Conservation (phyloP, 2,329 filamentous ascomycete genomes). For the Alternaria sp. region DNA sequence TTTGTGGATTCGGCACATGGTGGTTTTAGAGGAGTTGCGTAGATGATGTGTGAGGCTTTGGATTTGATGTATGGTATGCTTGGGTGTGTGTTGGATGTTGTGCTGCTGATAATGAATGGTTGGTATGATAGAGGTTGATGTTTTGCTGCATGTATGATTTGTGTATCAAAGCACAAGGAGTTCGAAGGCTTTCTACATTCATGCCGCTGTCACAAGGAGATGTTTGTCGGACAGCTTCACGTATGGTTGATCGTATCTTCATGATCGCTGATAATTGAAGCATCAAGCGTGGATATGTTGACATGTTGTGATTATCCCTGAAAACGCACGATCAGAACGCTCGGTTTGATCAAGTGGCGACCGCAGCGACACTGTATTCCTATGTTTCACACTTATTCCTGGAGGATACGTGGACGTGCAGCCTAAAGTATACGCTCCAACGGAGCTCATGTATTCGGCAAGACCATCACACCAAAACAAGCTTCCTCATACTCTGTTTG, state of each 20-base stretch:
- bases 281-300: neutral
- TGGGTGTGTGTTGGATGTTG: neutral
- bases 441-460: neutral
- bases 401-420: neutral
- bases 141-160: neutral
- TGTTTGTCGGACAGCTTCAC: neutral
- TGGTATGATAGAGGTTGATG: neutral
- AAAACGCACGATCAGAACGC: neutral
- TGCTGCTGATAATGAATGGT: neutral
- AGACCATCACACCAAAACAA: neutral
- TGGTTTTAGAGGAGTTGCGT: too few relatives aligned
- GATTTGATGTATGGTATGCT: neutral
- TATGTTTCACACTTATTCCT: neutral
- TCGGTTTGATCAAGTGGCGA: neutral
- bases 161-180: neutral
- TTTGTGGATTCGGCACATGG: neutral
- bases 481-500: fast-evolving
- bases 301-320: neutral
- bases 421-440: fast-evolving
- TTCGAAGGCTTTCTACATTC: neutral
- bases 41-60: neutral
- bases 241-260: neutral
- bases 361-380: neutral
- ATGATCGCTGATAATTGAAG: neutral
- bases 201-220: neutral